Conservation (phyloP, 2,329 filamentous ascomycete genomes). For the Talaromyces sp. region DNA sequence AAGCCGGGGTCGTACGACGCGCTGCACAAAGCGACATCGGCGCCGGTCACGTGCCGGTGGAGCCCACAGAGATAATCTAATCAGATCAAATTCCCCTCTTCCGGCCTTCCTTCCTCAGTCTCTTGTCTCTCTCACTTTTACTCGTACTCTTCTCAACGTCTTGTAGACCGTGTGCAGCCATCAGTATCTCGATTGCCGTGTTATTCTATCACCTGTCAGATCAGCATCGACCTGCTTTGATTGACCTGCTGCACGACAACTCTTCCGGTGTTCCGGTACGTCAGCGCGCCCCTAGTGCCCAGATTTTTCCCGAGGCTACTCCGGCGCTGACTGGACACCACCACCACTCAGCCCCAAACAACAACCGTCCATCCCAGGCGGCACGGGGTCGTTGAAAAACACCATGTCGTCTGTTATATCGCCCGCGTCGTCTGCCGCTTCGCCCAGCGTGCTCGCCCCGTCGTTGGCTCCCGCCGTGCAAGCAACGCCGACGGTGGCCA, state of each 20-base stretch:
- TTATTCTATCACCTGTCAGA: not conserved
- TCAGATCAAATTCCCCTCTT: slow-evolving; percentile 12
- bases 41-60: not conserved
- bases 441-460: slow-evolving; percentile 11
- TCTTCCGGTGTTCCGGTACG: not conserved
- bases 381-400: not conserved
- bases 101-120: not conserved
- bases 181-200: not conserved
- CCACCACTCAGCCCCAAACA: not conserved
- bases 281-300: not conserved
- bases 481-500: slow-evolving; percentile 18
- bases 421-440: slow-evolving; percentile 1
- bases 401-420: slow-evolving; percentile 5
- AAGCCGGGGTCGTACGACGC: slow-evolving; percentile 5
- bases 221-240: not conserved
- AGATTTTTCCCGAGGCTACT: not conserved
- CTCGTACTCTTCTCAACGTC: not conserved
- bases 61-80: slow-evolving; percentile 11
- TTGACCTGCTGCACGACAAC: not conserved
- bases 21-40: slow-evolving; percentile 10
- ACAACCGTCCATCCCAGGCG: not conserved
- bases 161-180: not conserved
- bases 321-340: not conserved
- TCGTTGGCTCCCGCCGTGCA: slow-evolving; percentile 28
- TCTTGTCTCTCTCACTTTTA: not conserved